Evolutionary conservation across 73 alveolate genomes (phyloP).

Genomic region (Paramecium pentaurelia): DNA sequence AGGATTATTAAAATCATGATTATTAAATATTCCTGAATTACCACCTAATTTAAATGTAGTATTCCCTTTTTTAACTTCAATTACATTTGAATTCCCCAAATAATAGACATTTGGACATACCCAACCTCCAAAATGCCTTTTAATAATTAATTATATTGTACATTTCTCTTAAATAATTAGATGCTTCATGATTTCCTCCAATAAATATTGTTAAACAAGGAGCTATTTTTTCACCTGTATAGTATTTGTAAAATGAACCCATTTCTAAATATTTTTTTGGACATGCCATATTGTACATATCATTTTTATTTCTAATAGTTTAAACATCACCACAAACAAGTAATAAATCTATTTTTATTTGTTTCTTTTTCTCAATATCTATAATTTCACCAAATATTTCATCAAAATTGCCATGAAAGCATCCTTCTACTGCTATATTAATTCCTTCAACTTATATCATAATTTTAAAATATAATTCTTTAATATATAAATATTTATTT

Average conservation of each 20-base stretch:
- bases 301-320: conserved; percentile 70
- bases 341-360: conserved; percentile 64
- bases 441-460: conserved; percentile 5
- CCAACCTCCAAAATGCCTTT: conserved; percentile 90
- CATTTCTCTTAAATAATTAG: conserved; percentile 82
- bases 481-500: background rate
- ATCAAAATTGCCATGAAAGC: conserved; percentile 79
- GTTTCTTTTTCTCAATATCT: conserved; percentile 59
- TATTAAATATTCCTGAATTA: conserved; percentile 87
- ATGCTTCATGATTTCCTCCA: conserved; percentile 98
- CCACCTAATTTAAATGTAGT: conserved; percentile 84
- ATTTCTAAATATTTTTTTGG: conserved; percentile 75
- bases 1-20: conserved; percentile 80
- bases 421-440: conserved; percentile 76
- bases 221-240: conserved; percentile 67
- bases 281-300: conserved; percentile 70
- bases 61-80: conserved; percentile 71
- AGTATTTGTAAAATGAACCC: conserved; percentile 72
- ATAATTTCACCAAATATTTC: conserved; percentile 51
- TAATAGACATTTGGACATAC: conserved; percentile 89
- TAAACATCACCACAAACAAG: conserved; percentile 83
- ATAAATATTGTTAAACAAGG: conserved; percentile 88
- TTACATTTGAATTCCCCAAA: conserved; percentile 85
- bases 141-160: background rate
- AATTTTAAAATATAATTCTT: background rate